Evolutionary conservation across 2,329 filamentous ascomycete species (phyloP).

Genomic region (Pseudocercospora fuligena): DNA sequence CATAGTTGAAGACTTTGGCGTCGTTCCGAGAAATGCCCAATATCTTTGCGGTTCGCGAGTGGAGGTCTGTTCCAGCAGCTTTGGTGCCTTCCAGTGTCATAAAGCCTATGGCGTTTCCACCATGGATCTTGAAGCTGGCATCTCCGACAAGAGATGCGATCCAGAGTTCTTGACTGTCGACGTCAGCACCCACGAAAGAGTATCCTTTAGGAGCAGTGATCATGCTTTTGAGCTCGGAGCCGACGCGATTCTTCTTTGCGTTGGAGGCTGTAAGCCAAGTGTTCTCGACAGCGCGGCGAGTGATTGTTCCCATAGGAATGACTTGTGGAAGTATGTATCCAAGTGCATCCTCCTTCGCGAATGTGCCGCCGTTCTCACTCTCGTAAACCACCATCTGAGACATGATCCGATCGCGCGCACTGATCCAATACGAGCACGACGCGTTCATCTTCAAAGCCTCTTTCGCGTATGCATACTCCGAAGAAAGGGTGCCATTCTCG

Average conservation of each 20-base stretch:
- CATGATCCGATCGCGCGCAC: slow-evolving; percentile 87
- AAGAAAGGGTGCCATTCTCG: slow-evolving; percentile 84
- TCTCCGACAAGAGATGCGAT: slow-evolving; percentile 95
- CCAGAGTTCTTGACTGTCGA: slow-evolving; percentile 97
- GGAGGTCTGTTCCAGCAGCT: slow-evolving; percentile 87
- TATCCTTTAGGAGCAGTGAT: slow-evolving; percentile 89
- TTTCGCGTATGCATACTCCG: slow-evolving; percentile 87
- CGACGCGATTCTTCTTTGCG: slow-evolving; percentile 92
- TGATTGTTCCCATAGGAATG: slow-evolving; percentile 98
- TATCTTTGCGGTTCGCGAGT: slow-evolving; percentile 90
- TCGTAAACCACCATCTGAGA: slow-evolving; percentile 95
- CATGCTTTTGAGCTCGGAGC: slow-evolving; percentile 97
- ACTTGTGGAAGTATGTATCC: slow-evolving; percentile 94
- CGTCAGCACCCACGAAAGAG: slow-evolving; percentile 93
- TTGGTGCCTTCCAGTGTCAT: slow-evolving; percentile 99
- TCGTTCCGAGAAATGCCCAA: slow-evolving; percentile 92
- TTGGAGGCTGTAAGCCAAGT: slow-evolving; percentile 98
- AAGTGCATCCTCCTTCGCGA: slow-evolving; percentile 44
- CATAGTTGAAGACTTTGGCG: slow-evolving; percentile 98
- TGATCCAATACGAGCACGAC: slow-evolving; percentile 99
- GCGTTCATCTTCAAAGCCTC: slow-evolving; percentile 98
- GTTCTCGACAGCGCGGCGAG: slow-evolving; percentile 90
- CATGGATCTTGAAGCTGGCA: slow-evolving; percentile 91
- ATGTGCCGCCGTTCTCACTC: slow-evolving; percentile 55
- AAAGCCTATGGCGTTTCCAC: slow-evolving; percentile 96